Conservation (phyloP, 441 rosid species). For the Syzygium syzygioides region DNA sequence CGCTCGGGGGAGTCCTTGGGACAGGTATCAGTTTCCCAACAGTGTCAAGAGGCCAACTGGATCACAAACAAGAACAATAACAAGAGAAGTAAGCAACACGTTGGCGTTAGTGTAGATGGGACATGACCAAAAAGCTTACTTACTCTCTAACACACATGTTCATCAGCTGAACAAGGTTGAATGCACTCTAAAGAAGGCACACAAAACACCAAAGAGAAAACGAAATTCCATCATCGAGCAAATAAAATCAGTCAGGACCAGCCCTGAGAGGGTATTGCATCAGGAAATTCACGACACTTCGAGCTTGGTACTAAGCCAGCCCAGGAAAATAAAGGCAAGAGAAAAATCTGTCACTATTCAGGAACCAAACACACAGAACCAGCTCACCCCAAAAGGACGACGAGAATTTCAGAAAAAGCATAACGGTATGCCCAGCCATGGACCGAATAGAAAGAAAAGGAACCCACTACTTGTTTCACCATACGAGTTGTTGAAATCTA, state of each 20-base stretch:
- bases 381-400: not conserved
- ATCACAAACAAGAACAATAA: not conserved
- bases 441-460: not conserved
- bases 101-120: not conserved
- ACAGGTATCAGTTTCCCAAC: constrained; percentile 78
- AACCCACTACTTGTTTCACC: not conserved
- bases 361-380: not conserved
- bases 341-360: not conserved
- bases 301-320: not conserved
- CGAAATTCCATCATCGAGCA: not conserved
- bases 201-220: not conserved
- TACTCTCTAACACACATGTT: not conserved
- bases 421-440: not conserved
- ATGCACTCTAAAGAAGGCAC: not conserved
- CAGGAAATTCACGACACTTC: not conserved
- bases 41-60: constrained; percentile 89
- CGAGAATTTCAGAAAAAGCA: not conserved
- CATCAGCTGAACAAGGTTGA: not conserved
- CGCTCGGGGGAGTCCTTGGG: constrained; percentile 49
- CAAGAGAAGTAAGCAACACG: not conserved
- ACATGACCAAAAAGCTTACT: not conserved
- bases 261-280: not conserved
- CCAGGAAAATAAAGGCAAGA: not conserved
- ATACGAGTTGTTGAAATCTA: not conserved
- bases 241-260: not conserved